Evolutionary conservation across 2,329 filamentous ascomycete species (phyloP).

Genomic region (Boeremia exigua): DNA sequence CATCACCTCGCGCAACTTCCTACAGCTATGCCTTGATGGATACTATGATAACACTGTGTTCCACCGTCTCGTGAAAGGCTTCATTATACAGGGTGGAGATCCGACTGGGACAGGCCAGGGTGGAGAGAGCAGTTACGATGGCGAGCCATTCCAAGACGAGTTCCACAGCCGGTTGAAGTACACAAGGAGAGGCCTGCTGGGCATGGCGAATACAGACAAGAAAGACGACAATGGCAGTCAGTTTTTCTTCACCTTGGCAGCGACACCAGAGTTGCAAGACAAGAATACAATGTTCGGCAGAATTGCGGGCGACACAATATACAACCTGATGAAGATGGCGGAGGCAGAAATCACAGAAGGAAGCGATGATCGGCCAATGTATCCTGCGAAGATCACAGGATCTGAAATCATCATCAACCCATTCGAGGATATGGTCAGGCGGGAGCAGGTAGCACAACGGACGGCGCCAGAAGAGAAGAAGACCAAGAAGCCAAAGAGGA

Average conservation of each 20-base stretch:
- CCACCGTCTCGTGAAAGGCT: conserved; percentile 88
- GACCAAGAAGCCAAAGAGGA: conserved; percentile 67
- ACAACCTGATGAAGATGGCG: conserved; percentile 92
- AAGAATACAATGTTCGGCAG: conserved; percentile 95
- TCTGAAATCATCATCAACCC: conserved; percentile 82
- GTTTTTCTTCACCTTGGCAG: conserved; percentile 91
- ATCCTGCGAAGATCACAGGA: conserved; percentile 78
- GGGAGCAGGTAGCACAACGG: conserved; percentile 62
- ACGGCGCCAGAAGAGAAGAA: conserved; percentile 54
- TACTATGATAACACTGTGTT: conserved; percentile 96
- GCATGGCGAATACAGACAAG: conserved; percentile 90
- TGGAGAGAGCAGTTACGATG: conserved; percentile 89
- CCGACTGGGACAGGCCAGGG: conserved; percentile 91
- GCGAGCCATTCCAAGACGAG: conserved; percentile 83
- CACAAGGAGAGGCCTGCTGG: conserved; percentile 85
- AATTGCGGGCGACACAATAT: conserved; percentile 92
- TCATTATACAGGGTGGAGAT: conserved; percentile 93
- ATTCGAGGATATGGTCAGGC: conserved; percentile 80
- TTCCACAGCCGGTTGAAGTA: conserved; percentile 92
- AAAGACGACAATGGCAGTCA: conserved; percentile 88
- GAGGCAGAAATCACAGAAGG: conserved; percentile 81
- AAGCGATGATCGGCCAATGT: conserved; percentile 81
- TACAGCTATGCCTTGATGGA: conserved; percentile 91
- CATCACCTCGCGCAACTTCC: conserved; percentile 89
- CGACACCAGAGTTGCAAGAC: conserved; percentile 81